A percentile compares a stretch with the other conserved stretches of the same genome.
phyloP scores from a whole-genome alignment of 2,329 filamentous ascomycete species.

The Arthrobotrys musiformis region DNA sequence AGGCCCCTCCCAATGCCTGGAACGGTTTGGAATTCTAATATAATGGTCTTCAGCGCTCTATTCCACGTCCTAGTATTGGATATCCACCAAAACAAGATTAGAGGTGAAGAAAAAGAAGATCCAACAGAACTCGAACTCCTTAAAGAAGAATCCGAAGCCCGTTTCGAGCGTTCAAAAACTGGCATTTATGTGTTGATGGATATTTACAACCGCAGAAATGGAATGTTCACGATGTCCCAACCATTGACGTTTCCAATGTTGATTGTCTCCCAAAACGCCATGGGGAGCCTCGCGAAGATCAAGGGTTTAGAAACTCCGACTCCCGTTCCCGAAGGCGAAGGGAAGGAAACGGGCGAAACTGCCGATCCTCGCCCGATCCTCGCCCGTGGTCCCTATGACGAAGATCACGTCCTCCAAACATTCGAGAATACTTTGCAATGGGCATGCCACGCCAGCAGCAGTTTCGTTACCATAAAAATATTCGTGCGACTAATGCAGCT shows the following conservation, averaged over 20 bases:
- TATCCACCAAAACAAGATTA: conserved; percentile 41
- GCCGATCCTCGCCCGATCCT: not conserved
- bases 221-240: conserved; percentile 48
- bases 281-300: conserved; percentile 25
- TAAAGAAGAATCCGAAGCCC: conserved; percentile 30
- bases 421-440: conserved; percentile 49
- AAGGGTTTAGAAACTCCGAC: conserved; percentile 24
- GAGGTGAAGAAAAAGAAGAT: conserved; percentile 29
- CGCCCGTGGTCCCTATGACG: conserved; percentile 27
- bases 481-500: conserved; percentile 45
- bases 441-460: conserved; percentile 35
- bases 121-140: conserved; percentile 19
- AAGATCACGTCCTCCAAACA: conserved; percentile 31
- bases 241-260: conserved; percentile 34
- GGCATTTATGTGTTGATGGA: conserved; percentile 36
- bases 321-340: conserved; percentile 18
- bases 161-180: conserved; percentile 30
- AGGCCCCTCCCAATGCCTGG: not conserved
- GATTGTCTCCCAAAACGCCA: conserved; percentile 42
- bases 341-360: not conserved
- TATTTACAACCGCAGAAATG: conserved; percentile 22
- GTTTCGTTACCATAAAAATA: conserved; percentile 44
- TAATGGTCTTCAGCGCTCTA: not conserved
- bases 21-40: not conserved
- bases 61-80: conserved; percentile 27